phyloP scores from a whole-genome alignment of 495 filamentous ascomycete species.

The Letharia lupina region DNA sequence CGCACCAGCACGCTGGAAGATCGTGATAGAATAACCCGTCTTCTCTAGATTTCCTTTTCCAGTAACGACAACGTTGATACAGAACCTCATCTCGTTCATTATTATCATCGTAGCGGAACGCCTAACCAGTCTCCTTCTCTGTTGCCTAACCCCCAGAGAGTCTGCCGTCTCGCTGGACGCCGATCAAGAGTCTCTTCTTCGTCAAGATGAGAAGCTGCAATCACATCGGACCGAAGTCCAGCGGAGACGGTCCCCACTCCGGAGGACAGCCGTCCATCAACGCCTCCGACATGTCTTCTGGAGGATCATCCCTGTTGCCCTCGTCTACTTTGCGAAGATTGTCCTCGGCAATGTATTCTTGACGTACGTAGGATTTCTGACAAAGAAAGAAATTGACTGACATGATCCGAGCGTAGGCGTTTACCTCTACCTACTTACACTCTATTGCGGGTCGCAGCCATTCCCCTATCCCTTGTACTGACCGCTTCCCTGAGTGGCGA shows the following conservation, averaged over 20 bases:
- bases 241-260: slow-evolving; percentile 5
- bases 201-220: background rate
- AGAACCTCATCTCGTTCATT: slow-evolving; percentile 8
- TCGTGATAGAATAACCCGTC: background rate
- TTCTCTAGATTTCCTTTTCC: slow-evolving; percentile 19
- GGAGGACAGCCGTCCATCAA: slow-evolving; percentile 1
- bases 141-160: background rate
- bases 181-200: slow-evolving; percentile 8
- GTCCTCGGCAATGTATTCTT: slow-evolving; percentile 14
- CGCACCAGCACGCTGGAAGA: background rate
- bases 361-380: slow-evolving; percentile 9
- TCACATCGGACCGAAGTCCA: background rate
- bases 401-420: slow-evolving; percentile 4
- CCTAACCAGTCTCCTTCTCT: slow-evolving; percentile 5
- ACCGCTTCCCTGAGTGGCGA: slow-evolving; percentile 8
- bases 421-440: slow-evolving; percentile 13
- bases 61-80: slow-evolving; percentile 10
- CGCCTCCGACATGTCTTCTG: slow-evolving; percentile 1
- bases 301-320: slow-evolving; percentile 2
- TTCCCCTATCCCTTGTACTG: slow-evolving; percentile 14
- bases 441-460: slow-evolving; percentile 8
- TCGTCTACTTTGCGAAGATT: slow-evolving; percentile 9
- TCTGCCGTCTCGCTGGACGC: background rate
- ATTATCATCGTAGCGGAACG: background rate
- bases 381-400: background rate